These are phyloP conservation scores for Ceratobasidium sp. DNA, from an alignment of 1,284 basidiomycete genomes.

Conservation along the genomic window DNA sequence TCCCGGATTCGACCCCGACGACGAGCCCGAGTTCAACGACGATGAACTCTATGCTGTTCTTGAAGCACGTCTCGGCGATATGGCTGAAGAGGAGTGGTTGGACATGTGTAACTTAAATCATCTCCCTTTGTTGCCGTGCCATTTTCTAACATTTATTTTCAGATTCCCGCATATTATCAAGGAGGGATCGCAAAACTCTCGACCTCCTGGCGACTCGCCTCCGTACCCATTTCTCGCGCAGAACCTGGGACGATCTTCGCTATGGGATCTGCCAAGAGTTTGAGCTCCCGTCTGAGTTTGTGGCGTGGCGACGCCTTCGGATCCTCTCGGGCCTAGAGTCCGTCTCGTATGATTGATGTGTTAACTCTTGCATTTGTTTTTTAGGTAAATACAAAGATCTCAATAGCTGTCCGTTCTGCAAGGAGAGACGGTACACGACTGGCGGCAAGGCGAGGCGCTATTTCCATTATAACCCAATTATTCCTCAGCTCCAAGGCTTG, in stretches of 20 bases:
- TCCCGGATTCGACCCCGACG: neutral
- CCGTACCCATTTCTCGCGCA: slow-evolving; percentile 6
- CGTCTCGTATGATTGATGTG: slow-evolving; percentile 45
- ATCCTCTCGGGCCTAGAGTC: slow-evolving; percentile 19
- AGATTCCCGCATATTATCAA: neutral
- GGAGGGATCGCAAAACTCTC: neutral
- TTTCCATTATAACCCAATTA: slow-evolving; percentile 48
- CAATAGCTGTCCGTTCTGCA: slow-evolving; percentile 46
- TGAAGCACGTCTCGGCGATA: neutral
- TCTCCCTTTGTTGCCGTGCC: no score
- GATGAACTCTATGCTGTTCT: neutral
- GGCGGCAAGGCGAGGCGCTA: slow-evolving; percentile 16
- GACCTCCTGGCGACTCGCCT: slow-evolving; percentile 13
- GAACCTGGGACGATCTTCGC: neutral
- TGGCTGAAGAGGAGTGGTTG: slow-evolving; percentile 12
- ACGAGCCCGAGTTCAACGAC: neutral
- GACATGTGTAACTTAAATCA: neutral
- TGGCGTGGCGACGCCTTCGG: slow-evolving; percentile 7
- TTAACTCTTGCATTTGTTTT: slow-evolving; percentile 48
- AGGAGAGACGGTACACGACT: slow-evolving; percentile 23
- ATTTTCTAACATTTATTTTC: neutral
- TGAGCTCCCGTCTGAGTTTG: slow-evolving; percentile 5
- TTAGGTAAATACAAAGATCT: slow-evolving; percentile 39
- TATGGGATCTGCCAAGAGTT: neutral
- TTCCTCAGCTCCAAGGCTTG: slow-evolving; percentile 36